Base-by-base conservation (phyloP, 495 filamentous ascomycete genomes). In the Ramalina peruviana region DNA sequence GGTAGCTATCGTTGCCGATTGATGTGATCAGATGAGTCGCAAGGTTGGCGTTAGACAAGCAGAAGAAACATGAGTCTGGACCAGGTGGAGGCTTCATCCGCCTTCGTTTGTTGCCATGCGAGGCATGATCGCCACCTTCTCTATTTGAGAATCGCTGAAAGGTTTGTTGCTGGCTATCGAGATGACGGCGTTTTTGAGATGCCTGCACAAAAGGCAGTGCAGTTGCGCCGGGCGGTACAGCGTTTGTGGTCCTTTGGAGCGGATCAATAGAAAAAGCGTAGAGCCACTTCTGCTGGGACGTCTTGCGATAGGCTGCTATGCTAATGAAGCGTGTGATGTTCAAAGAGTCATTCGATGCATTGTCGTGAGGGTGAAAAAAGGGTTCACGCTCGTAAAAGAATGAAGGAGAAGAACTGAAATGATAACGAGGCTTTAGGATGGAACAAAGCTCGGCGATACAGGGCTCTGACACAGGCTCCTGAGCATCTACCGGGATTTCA, bases 51-150 rank as follows among this genome's bases (percentile, higher is more conserved):
- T 92, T 96, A 9, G 82, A 84, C 4, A 97, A 72, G 62, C 92
- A 98, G 72, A 98, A 96, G 72, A 90, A 98, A 62, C 92, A 98
- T 54, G 79, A 72, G 20, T 82, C 79, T 0, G 87, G 87, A 3
- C 78, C 78, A 4, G 84, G 80, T 1, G 83, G 84, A 9, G 75
- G 71, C 11, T 64, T 71, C 40, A 61, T 65, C 37, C 44, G 41
- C 21, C 64, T 56, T 37, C 75, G 71, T 50, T 87, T 83, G 27
- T 66, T 65, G n/a, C 71, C 63, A 20, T 69, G 67, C 36, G 66
- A 55, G 37, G 61, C 53, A 39, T 62, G 52, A 25, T 21, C 42
- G 12, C 49, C 57, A 37, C 59, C 47, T 40, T 69, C 62, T 42
- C 65, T 56, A 46, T 62, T 59, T 23, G 74, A 69, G 61, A 84